Base-by-base conservation (phyloP, 495 filamentous ascomycete species). In the Penicillium coprophilum region DNA sequence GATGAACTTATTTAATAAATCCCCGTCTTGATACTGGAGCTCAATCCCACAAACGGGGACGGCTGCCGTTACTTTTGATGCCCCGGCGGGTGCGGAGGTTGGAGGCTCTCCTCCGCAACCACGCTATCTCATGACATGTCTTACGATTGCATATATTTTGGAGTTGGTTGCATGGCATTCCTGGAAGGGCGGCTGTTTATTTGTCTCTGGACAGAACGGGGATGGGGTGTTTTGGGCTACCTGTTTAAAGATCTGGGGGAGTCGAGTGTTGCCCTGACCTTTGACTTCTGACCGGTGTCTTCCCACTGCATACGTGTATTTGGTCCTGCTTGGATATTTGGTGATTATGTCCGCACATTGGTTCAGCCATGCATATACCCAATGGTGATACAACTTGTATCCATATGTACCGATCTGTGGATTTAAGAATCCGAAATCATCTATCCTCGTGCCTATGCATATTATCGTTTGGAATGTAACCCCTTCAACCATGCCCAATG, bases 111-210 rank as follows among this genome's bases (percentile, higher is more conserved):
- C 53, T 24, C 41, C 12, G 24, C 21, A 28, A 52, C 27, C 52
- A 46, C 43, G 50, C 50, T 53, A 63, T 59, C 44, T 62, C 47
- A 44, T 46, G 55, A 62, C 57, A 75, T 60, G 69, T 71, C 52
- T 75, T 69, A 75, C 56, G 74, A 77, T 69, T 77, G 72, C 74
- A 77, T 77, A 65, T 58, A 66, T 58, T 57, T 55, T 62, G 74
- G 74, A 74, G 74, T 77, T 76, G 66, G 59, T 71, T 68, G 64
- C 67, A 67, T 71, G 60, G 60, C 66, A 64, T 66, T 65, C 47
- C 54, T 43, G 59, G 36, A 61, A 68, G 61, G 61, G 62, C 46
- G 39, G 50, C 63, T 57, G 55, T 67, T 67, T 50, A 56, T 64
- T 56, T 28, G 20, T 46, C 46, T 64, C 10, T 53, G 50, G 45